A percentile compares a stretch with the other conserved stretches of the same genome.
These are phyloP conservation scores for Geosmithia flava DNA, from an alignment of 2,329 filamentous ascomycete genomes.

Conservation along the genomic window DNA sequence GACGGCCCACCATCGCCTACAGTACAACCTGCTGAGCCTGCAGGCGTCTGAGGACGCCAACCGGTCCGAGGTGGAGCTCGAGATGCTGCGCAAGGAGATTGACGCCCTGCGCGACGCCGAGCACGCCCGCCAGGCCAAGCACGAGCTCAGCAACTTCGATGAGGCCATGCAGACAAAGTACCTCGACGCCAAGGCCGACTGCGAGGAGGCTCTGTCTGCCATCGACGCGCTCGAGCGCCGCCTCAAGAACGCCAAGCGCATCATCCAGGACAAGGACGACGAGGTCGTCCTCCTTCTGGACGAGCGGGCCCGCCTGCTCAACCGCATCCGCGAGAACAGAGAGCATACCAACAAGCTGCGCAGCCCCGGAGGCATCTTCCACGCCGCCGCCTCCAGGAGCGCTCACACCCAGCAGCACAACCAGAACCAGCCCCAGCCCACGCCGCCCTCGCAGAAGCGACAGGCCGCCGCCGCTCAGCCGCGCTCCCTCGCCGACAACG, in stretches of 20 bases:
- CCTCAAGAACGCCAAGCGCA: conserved; percentile 60
- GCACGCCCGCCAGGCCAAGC: conserved; percentile 48
- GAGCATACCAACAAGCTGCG: conserved; percentile 74
- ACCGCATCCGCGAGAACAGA: conserved; percentile 78
- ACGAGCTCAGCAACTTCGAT: conserved; percentile 36
- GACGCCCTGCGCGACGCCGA: conserved; percentile 70
- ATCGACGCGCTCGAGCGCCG: conserved; percentile 52
- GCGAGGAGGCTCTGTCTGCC: conserved; percentile 54
- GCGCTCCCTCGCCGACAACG: conserved; percentile 14
- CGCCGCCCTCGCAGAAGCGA: not conserved
- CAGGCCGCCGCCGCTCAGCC: too few species aligned
- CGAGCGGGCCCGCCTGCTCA: conserved; percentile 65
- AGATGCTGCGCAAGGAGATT: conserved; percentile 80
- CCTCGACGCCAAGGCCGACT: conserved; percentile 51
- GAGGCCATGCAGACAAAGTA: conserved; percentile 42
- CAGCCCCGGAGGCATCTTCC: conserved; percentile 58
- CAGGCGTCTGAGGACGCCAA: conserved; percentile 78
- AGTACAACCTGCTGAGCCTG: conserved; percentile 72
- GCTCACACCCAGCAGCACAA: not conserved
- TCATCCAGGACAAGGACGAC: conserved; percentile 68
- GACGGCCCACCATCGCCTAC: conserved; percentile 79
- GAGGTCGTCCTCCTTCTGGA: conserved; percentile 59
- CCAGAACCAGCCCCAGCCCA: not conserved
- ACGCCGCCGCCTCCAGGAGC: conserved; percentile 38
- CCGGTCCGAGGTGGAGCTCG: conserved; percentile 79